Percentiles rank a stretch among this genome's conserved stretches.
phyloP scores from a whole-genome alignment of 441 rosid genomes.

The Breynia disticha region DNA sequence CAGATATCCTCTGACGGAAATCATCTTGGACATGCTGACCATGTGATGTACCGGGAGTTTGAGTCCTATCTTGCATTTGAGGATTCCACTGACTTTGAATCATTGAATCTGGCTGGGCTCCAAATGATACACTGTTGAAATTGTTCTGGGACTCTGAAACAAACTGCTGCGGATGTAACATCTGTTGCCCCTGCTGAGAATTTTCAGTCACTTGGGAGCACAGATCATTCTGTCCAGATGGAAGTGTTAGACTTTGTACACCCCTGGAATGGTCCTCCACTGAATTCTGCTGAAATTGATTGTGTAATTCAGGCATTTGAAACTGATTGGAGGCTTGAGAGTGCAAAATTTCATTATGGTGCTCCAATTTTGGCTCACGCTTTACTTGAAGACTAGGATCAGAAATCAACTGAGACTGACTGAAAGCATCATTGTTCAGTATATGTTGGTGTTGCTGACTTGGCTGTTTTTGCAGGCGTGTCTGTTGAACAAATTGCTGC shows the following conservation, averaged over 20 bases:
- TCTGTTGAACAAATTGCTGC: constrained; percentile 66
- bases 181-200: constrained; percentile 66
- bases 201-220: constrained; percentile 45
- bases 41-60: constrained; percentile 35
- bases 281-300: constrained; percentile 58
- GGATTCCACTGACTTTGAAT: constrained; percentile 53
- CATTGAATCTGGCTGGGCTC: constrained; percentile 46
- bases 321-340: constrained; percentile 56
- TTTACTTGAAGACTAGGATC: constrained; percentile 56
- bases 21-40: constrained; percentile 77
- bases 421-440: constrained; percentile 43
- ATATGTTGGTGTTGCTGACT: constrained; percentile 60
- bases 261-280: constrained; percentile 44
- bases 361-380: constrained; percentile 72
- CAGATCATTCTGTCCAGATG: constrained; percentile 43
- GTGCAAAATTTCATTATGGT: constrained; percentile 39
- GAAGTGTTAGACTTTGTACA: constrained; percentile 37
- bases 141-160: constrained; percentile 52
- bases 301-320: constrained; percentile 61
- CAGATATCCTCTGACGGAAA: constrained; percentile 66
- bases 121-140: constrained; percentile 40
- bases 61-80: constrained; percentile 51
- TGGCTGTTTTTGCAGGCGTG: constrained; percentile 56
- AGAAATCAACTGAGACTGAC: constrained; percentile 47
- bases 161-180: constrained; percentile 52